Evolutionary conservation across 257 asterid genomes (phyloP).

Genomic region (Rauvolfia tetraphylla): DNA sequence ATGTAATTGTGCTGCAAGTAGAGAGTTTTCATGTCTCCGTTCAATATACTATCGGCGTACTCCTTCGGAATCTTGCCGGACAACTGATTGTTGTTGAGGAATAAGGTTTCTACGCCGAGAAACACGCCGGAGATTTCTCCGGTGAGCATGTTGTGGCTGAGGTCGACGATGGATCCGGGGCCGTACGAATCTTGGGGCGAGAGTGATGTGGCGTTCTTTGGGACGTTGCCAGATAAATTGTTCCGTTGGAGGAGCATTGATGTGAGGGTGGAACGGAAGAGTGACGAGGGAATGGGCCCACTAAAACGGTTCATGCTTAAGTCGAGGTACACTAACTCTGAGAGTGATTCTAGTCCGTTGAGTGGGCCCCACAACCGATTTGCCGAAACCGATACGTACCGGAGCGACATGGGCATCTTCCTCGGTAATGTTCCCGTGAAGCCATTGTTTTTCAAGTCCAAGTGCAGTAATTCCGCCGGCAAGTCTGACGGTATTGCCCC

Average conservation of each 20-base stretch:
- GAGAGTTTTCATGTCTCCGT: conserved; percentile 49
- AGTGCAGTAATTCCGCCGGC: conserved; percentile 48
- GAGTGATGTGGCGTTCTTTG: conserved; percentile 13
- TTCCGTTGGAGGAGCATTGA: conserved; percentile 82
- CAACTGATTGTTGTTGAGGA: conserved; percentile 58
- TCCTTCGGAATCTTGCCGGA: conserved; percentile 57
- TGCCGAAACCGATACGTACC: conserved; percentile 48
- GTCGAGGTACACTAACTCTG: conserved; percentile 57
- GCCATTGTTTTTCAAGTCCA: conserved; percentile 52
- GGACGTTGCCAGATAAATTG: conserved; percentile 68
- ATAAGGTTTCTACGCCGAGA: conserved; percentile 51
- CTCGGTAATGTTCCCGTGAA: conserved; percentile 48
- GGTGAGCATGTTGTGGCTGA: conserved; percentile 61
- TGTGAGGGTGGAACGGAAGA: conserved; percentile 45
- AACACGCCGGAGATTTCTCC: conserved; percentile 47
- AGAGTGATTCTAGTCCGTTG: conserved; percentile 34
- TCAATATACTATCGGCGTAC: conserved; percentile 44
- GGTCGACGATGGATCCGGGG: conserved; percentile 51
- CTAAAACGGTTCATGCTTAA: conserved; percentile 61
- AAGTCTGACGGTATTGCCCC: conserved; percentile 39
- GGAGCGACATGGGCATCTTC: conserved; percentile 48
- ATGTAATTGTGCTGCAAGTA: conserved; percentile 73
- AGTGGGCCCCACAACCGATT: conserved; percentile 66
- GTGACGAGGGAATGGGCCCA: conserved; percentile 59
- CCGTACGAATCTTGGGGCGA: conserved; percentile 14